phyloP scores from a whole-genome alignment of 257 asterid species.

The Capsicum rhomboideum region DNA sequence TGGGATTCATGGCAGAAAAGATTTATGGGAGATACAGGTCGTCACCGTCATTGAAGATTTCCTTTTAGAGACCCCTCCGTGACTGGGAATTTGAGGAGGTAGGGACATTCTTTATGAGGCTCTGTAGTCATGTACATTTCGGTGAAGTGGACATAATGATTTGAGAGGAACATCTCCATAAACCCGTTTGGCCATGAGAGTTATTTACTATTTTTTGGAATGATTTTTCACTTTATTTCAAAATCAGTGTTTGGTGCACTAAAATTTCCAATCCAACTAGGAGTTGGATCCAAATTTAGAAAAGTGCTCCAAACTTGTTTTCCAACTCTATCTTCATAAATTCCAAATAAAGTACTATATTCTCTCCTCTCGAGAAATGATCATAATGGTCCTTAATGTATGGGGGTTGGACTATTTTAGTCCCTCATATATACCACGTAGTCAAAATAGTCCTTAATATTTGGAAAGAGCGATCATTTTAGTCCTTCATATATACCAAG shows the following conservation, averaged over 20 bases:
- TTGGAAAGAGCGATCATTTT: not conserved
- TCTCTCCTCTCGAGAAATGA: not conserved
- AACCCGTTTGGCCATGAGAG: not conserved
- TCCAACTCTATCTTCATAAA: not conserved
- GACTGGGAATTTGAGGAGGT: not conserved
- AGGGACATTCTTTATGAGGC: not conserved
- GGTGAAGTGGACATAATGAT: not conserved
- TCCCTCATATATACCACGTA: not conserved
- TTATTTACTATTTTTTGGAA: not conserved
- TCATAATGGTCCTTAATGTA: not conserved
- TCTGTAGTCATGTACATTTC: not conserved
- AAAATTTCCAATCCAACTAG: not conserved
- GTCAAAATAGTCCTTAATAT: not conserved
- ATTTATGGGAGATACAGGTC: not conserved
- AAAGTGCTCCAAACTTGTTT: not conserved
- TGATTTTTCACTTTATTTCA: not conserved
- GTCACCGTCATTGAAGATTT: not conserved
- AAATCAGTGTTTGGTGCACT: not conserved
- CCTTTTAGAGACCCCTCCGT: not conserved
- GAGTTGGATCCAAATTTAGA: not conserved
- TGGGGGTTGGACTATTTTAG: not conserved
- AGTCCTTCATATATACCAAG: not conserved
- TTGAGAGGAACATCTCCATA: not conserved
- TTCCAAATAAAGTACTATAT: not conserved
- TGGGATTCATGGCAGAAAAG: not conserved